These are phyloP conservation scores for Erigeron canadensis DNA, from an alignment of 129 eudicot species.

Conservation along the genomic window DNA sequence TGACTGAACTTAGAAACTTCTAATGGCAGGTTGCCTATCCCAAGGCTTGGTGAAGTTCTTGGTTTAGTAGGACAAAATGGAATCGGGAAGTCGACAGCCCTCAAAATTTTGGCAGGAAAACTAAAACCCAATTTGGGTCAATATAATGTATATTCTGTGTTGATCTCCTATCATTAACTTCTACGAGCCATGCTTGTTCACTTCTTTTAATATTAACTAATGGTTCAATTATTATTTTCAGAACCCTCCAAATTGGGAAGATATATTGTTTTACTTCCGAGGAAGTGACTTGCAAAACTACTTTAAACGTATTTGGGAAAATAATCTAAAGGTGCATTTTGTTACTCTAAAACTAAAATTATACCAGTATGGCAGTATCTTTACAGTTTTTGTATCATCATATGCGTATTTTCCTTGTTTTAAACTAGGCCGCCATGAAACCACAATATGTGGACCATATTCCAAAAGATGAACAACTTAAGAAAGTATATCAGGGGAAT, in stretches of 20 bases:
- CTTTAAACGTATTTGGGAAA: slow-evolving; percentile 90
- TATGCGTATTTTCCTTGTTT: neutral
- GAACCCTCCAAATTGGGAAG: slow-evolving; percentile 99
- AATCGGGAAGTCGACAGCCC: slow-evolving; percentile 82
- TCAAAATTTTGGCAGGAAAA: slow-evolving; percentile 81
- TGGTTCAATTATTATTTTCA: slow-evolving; percentile 28
- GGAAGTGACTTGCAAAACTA: slow-evolving; percentile 96
- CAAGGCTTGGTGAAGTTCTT: slow-evolving; percentile 91
- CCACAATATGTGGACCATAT: slow-evolving; percentile 97
- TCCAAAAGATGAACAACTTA: slow-evolving; percentile 50
- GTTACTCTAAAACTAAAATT: neutral
- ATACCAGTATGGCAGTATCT: neutral
- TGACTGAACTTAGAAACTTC: slow-evolving; percentile 1
- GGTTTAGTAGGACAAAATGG: slow-evolving; percentile 93
- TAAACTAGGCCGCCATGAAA: slow-evolving; percentile 72
- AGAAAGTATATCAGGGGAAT: slow-evolving; percentile 71
- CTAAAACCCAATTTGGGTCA: slow-evolving; percentile 86
- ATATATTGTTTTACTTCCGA: slow-evolving; percentile 81
- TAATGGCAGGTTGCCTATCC: slow-evolving; percentile 79
- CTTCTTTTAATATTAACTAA: neutral
- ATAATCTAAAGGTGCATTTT: slow-evolving; percentile 70
- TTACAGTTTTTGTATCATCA: neutral
- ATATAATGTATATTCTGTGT: slow-evolving; percentile 45
- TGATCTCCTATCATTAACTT: neutral
- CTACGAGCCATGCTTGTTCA: neutral